Evolutionary conservation across 176 grass and related monocot genomes (phyloP), one percentile per base, ranked within the genome.

Genomic region (Ampelocalamus luodianensis): DNA sequence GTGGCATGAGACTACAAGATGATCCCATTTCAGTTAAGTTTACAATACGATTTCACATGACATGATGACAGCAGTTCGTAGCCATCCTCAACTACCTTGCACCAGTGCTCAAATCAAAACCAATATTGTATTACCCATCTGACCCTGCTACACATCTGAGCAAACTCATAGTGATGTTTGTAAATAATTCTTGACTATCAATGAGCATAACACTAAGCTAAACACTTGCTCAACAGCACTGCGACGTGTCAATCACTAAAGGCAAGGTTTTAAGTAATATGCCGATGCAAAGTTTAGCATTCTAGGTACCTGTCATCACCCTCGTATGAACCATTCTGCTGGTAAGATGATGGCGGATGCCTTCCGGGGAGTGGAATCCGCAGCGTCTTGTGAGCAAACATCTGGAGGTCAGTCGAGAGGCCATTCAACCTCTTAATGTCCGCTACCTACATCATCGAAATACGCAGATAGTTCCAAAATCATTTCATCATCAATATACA

Each of bases 371-470:
- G 89, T 17, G 96, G 96, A 92, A 99, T 94, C 83, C 61, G 83
- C 55, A 99, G 58, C 49, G 81, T 86, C 83, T 99, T 99, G 82
- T 91, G 96, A 0, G 84, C 96, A 96, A 92, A 99, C 91, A 99
- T 99, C 86, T 99, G 91, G 55, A 99, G 92, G 79, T 99, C 96
- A 68, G 91, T 94, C 23, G 91, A 86, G 51, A 99, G 89, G 38
- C 90, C 90, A 79, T 99, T 99, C 77, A 99, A 49, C 88, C 96
- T 85, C 79, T 91, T 96, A 68, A 99, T 86, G 69, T 99, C 96
- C 8, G 93, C 86, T 77, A 99, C 93, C 96, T 99, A 77, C 83
- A 86, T 15, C 50, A 77, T 62, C 53, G 32, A 68, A 83, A 43
- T 37, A 65, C 3, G 3, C 7, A 60, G 44, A 60, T 40, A 36